These are phyloP conservation scores for Colletotrichum sp. DNA, from an alignment of 2,329 filamentous ascomycete genomes.

Conservation along the genomic window DNA sequence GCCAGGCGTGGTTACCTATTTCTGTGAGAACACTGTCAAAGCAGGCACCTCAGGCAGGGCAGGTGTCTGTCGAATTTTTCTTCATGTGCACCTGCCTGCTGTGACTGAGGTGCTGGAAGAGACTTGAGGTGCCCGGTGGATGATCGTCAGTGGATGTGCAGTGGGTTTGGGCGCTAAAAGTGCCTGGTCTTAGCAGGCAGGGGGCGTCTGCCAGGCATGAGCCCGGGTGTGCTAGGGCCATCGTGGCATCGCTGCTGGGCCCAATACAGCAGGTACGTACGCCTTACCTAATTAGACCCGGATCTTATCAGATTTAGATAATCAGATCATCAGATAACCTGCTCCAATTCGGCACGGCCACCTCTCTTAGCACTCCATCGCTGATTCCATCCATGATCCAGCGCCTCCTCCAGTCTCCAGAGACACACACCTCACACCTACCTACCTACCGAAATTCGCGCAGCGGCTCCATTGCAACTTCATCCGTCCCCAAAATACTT, in stretches of 20 bases:
- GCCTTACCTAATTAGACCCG: slow-evolving; percentile 20
- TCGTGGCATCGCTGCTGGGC: slow-evolving; percentile 8
- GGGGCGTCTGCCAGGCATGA: neutral
- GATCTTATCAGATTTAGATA: slow-evolving; percentile 20
- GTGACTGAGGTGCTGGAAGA: neutral
- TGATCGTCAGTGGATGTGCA: slow-evolving; percentile 1
- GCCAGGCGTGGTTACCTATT: neutral
- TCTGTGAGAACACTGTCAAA: neutral
- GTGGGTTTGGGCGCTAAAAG: slow-evolving; percentile 1
- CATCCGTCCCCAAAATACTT: neutral
- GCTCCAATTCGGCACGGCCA: neutral
- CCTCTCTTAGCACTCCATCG: neutral
- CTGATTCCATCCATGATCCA: neutral
- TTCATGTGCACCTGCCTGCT: neutral
- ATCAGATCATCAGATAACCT: slow-evolving; percentile 27
- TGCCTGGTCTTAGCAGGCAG: neutral
- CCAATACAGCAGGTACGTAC: slow-evolving; percentile 4
- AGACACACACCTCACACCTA: neutral
- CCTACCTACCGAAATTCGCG: neutral
- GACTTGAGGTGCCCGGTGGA: neutral
- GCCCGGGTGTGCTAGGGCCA: neutral
- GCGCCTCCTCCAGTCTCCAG: neutral
- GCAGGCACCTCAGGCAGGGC: neutral
- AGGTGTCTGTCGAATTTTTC: neutral
- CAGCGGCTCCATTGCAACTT: neutral